Evolutionary conservation across 1,284 basidiomycete genomes (phyloP).

Genomic region (Ustilago shanxiensis): DNA sequence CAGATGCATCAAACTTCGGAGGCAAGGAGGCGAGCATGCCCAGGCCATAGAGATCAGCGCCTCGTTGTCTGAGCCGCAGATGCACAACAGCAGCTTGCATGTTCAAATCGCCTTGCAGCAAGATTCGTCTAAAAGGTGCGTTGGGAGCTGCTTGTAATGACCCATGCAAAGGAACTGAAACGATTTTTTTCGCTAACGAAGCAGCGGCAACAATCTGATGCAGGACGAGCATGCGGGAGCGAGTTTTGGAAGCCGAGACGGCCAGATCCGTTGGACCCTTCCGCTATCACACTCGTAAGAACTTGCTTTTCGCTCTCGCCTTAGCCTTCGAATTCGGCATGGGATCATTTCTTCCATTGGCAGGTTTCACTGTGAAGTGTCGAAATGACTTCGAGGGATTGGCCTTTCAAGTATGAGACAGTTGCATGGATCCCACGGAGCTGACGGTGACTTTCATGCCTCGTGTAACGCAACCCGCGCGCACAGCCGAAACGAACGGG

Average conservation of each 20-base stretch:
- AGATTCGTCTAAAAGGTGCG: no score
- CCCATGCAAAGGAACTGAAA: no score
- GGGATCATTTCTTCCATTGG: neutral
- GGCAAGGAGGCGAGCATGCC: constrained; percentile 2
- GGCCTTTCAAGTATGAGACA: neutral
- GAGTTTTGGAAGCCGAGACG: neutral
- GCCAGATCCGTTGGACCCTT: constrained; percentile 1
- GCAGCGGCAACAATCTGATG: neutral
- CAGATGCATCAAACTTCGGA: neutral
- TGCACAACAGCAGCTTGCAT: neutral
- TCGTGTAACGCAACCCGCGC: constrained; percentile 1
- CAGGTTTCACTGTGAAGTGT: neutral
- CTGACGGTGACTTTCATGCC: neutral
- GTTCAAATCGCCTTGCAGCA: neutral
- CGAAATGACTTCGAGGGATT: neutral
- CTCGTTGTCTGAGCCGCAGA: constrained; percentile 5
- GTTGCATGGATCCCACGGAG: neutral
- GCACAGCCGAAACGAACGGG: constrained; percentile 3
- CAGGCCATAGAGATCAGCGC: neutral
- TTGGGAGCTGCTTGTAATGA: no score
- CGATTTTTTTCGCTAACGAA: neutral
- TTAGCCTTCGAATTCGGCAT: neutral
- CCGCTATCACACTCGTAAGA: neutral
- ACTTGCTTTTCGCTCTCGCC: neutral
- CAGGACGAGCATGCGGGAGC: neutral